Evolutionary conservation across 805 yeast species (phyloP), one percentile per base, ranked within the genome.

Genomic region (Yamadazyma takamatsuzukensis): DNA sequence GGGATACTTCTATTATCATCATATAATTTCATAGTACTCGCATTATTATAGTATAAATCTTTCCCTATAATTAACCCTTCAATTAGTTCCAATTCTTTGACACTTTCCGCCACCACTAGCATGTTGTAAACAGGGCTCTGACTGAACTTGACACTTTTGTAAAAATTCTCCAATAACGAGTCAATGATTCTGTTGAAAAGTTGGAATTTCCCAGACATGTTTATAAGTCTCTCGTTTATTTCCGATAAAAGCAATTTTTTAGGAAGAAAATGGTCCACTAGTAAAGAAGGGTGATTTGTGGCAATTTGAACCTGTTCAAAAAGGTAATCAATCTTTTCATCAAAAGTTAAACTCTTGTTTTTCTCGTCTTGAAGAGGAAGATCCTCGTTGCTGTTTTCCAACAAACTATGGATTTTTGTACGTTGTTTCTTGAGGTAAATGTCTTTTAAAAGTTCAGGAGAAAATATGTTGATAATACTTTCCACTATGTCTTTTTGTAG

Each of bases 31-130:
- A 77, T 67, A 11, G 86, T 85, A 15, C 87, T 76, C 45, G 80
- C 72, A 44, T 95, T 72, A 39, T 70, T 71, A 48, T 83, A 82
- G 40, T 72, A 70, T 23, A 85, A 56, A 22, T 64, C 64, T 47
- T 84, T 77, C 2, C 96, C 96, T n/a, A 83, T 63, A 10, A 87
- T 49, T 27, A 82, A 66, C 0, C 89, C 83, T 54, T 88, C 97
- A 5, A 88, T 67, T 28, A 88, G 59, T 49, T 88, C 94, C 40
- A 83, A 53, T 48, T 83, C 93, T 48, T 81, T 79, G 15, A 80
- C 68, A 45, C 68, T 73, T 22, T 73, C 70, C 0, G 87, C 81
- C 3, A 79, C 72, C 8, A 83, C 64, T 33, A 66, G 42, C 37
- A 57, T 22, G 37, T 55, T 43, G 47, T 46, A 41, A 1, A 39